Percentiles rank a stretch among this genome's conserved stretches.
These are phyloP conservation scores for Talaromyces trachyspermus DNA, from an alignment of 495 filamentous ascomycete species.

Conservation along the genomic window DNA sequence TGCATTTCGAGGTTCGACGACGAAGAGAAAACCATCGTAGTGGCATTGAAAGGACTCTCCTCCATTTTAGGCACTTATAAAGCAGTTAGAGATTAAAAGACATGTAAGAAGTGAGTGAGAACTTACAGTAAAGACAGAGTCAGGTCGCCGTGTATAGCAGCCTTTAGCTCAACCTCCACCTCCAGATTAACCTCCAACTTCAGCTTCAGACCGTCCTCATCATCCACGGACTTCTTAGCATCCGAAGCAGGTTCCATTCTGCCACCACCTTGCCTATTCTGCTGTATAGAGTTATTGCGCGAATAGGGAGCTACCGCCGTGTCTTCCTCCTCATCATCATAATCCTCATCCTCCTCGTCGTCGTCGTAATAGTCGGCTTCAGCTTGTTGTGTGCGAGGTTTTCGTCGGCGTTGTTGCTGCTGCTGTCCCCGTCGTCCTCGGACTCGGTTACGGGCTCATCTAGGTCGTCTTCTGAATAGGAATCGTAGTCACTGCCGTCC, in stretches of 20 bases:
- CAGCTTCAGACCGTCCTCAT: constrained; percentile 56
- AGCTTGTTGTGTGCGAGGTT: not conserved
- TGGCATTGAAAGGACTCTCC: not conserved
- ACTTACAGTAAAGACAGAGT: constrained; percentile 82
- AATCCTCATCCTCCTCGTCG: constrained; percentile 32
- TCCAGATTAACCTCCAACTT: constrained; percentile 81
- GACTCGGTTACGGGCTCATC: constrained; percentile 16
- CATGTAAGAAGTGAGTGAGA: too few relatives aligned
- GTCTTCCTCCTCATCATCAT: constrained; percentile 14
- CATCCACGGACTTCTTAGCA: constrained; percentile 23
- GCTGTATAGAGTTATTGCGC: constrained; percentile 38
- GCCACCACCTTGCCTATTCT: constrained; percentile 26
- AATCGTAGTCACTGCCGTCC: constrained; percentile 36
- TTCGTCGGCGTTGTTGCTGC: constrained; percentile 2
- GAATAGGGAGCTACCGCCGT: constrained; percentile 40
- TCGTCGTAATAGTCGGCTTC: constrained; percentile 42
- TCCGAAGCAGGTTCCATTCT: constrained; percentile 26
- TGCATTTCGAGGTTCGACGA: too few relatives aligned
- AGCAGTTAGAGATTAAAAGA: not conserved
- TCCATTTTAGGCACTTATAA: not conserved
- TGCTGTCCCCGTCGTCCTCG: not conserved
- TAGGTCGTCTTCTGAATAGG: constrained; percentile 40
- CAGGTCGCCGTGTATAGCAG: constrained; percentile 82
- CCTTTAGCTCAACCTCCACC: constrained; percentile 81
- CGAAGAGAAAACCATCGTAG: too few relatives aligned